Conservation (phyloP, 352 stramenopile species). For the Stramenopiles sp. region DNA sequence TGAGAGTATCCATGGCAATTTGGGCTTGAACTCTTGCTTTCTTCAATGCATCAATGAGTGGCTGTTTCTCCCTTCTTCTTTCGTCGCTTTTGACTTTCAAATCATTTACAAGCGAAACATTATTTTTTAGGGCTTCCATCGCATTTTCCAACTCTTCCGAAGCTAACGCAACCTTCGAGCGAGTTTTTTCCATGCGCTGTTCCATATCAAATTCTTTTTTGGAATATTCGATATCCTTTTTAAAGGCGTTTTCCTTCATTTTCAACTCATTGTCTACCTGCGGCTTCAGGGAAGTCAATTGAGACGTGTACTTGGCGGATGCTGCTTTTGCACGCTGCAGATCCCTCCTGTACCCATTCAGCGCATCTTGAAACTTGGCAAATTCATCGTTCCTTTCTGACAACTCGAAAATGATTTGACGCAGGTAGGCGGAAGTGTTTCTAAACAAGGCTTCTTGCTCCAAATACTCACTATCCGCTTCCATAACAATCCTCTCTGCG, state of each 20-base stretch:
- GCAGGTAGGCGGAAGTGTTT: background rate
- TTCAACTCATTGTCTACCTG: too few species aligned
- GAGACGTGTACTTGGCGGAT: background rate
- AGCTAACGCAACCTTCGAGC: too few species aligned
- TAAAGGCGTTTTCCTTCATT: too few species aligned
- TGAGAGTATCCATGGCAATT: background rate
- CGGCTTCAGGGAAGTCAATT: background rate
- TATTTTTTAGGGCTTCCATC: background rate
- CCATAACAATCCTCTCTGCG: too few species aligned
- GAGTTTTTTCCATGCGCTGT: too few species aligned
- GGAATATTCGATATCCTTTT: too few species aligned
- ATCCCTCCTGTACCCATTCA: background rate
- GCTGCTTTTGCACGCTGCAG: background rate
- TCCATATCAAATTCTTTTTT: too few species aligned
- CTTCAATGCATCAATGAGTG: background rate
- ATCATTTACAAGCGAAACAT: background rate
- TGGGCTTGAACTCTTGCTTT: background rate
- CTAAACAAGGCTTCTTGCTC: background rate
- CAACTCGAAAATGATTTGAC: background rate
- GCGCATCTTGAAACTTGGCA: background rate
- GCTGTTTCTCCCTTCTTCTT: background rate
- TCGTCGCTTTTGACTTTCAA: background rate
- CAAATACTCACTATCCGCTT: background rate
- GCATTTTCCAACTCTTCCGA: background rate
- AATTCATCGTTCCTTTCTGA: background rate